Evolutionary conservation across 129 eudicot genomes (phyloP).

Genomic region (Gnaphalium uliginosum): DNA sequence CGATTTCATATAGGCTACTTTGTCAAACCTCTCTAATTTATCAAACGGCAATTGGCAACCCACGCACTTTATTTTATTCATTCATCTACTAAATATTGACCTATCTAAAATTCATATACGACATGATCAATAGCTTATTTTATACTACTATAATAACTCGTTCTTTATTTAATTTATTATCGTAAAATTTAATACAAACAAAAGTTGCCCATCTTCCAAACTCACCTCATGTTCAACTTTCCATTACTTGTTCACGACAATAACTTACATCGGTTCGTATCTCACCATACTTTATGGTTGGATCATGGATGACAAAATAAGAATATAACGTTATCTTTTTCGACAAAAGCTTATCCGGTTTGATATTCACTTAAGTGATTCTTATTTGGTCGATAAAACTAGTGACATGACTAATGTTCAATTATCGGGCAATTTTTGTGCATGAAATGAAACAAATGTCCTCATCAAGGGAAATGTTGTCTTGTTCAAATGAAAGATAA

Average conservation of each 20-base stretch:
- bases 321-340: background rate
- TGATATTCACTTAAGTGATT: no score
- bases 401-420: no score
- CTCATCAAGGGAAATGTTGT: no score
- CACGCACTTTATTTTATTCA: background rate
- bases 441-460: no score
- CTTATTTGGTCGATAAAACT: no score
- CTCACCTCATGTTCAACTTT: background rate
- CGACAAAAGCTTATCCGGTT: background rate
- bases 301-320: background rate
- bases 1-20: constrained; percentile 15
- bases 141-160: background rate
- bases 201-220: background rate
- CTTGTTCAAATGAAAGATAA: no score
- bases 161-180: background rate
- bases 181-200: background rate
- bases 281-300: background rate
- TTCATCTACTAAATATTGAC: background rate
- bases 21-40: constrained; percentile 21
- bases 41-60: constrained; percentile 15
- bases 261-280: background rate
- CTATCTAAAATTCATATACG: background rate
- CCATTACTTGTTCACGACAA: background rate
- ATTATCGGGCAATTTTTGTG: no score
- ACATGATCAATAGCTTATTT: background rate